Evolutionary conservation across 1,284 basidiomycete genomes (phyloP), one percentile per base, ranked within the genome.

Genomic region (Dichomitus squalens): DNA sequence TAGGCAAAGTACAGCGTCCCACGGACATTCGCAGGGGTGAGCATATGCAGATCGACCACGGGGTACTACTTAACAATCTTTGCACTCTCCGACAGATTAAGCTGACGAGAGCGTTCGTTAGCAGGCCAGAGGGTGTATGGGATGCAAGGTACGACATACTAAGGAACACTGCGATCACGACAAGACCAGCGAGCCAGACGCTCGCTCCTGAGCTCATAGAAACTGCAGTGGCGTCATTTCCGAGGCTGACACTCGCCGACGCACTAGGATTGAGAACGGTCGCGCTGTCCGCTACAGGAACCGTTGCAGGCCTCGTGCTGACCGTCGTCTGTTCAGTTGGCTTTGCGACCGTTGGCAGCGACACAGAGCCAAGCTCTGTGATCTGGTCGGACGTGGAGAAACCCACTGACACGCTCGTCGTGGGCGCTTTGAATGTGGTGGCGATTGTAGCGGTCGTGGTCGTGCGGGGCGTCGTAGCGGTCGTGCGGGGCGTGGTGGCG

Each of bases 401-500:
- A 14, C 41, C 41, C 25, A 44, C 23, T 23, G 41, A 44, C 16
- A 29, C 25, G 41, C 41, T 29, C 16, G 41, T 25, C 12, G 41
- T n/a, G 25, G 3, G 12, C 23, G 40, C 21, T 6, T 14, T 14
- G 29, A 14, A 12, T 14, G 25, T 25, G 35, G 20, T 25, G 34
- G 48, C 16, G 35, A 21, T 8, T 21, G 47, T 36, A 1, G 33
- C 6, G 48, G 29, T 23, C 20, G n/a, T 11, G 31, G 29, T 12
- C 46, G n/a, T 40, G 38, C 31, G 34, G 25, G 21, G 49, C 36
- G n/a, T n/a, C n/a, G n/a, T n/a, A n/a, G n/a, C n/a, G n/a, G 57
- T 48, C 35, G 57, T 34, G 11, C 23, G 36, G 9, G 20, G 36
- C 2, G 43, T 35, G 5, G 27, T 35, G 47, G 43, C 7, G 46